Base-by-base conservation (phyloP, 2,329 filamentous ascomycete genomes). In the Exophiala sp. region DNA sequence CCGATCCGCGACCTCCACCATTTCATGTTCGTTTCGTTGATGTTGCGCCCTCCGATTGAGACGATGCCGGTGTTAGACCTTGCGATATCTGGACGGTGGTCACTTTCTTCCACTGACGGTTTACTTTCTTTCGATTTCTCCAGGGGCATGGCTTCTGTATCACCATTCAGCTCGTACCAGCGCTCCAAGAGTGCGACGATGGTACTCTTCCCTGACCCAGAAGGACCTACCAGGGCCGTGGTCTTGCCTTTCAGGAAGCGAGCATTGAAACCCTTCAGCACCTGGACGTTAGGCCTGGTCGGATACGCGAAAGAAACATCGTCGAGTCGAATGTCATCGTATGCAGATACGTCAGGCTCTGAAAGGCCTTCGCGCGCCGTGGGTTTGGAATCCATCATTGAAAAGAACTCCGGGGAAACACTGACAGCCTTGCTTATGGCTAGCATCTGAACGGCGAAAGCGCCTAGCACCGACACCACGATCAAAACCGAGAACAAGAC, bases 371-470 rank as follows among this genome's bases (percentile, higher is more conserved):
- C 52, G 5, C 55, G 51, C 1, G 64, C 60, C 1, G 66, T 64
- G 19, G 62, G 62, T 57, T 96, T 90, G 1, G 73, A 76, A 1
- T 74, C 81, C 70, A 94, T 93, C 56, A 97, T 79, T 56, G 89
- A 80, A 37, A 78, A 76, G 0, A 90, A 88, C 1, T 90, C 86
- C 46, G 88, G 77, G 65, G 90, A 88, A 0, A 89, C 89, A 70
- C 96, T 94, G 58, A 88, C 83, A 83, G 94, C 94, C 43, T 70
- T 68, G 10, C 61, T 62, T 3, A 70, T 62, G 2, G 62, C 59
- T 50, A 69, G 66, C 18, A 70, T 38, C 1, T 68, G 67, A 2
- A 62, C 53, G 9, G 62, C 62, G 21, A 68, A 61, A 9, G 50
- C 55, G 13, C 65, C 64, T 27, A 75, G 52, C 3, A 72, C 61